Base-by-base conservation (phyloP, 2,329 filamentous ascomycete genomes). In the Elsinoe necatrix region DNA sequence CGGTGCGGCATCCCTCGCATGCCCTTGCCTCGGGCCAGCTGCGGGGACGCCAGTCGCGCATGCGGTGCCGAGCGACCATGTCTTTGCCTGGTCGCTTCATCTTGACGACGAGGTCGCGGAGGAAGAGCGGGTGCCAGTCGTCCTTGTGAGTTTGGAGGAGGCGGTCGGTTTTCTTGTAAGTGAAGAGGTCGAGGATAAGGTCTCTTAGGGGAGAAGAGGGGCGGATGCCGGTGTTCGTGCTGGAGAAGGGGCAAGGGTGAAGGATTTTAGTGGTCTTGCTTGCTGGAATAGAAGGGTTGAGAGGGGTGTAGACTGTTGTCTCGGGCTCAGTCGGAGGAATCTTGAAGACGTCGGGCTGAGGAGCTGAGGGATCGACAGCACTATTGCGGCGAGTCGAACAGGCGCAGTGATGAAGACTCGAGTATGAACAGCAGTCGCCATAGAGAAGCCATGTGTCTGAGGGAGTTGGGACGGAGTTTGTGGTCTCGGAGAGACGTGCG, bases 131-230 rank as follows among this genome's bases (percentile, higher is more conserved):
- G 56, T 77, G 75, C 75, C 75, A 78, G 21, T 70, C 66, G 58
- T 77, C 75, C 55, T 66, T 67, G 61, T 78, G 75, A 18, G 65
- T 70, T 41, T 71, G 71, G 14, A 78, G 66, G 14, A 78, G 61
- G 18, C 72, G 70, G 61, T 77, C 75, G 34, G 75, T 78, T 60
- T 77, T 77, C 64, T 78, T 78, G 68, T 76, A 78, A 1, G 73
- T 73, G 63, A 78, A 78, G 7, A 78, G 68, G 59, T 78, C 75
- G 29, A 77, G 66, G 12, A 78, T 67, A 1, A 78, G 66, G 5
- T 65, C 62, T 11, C 72, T 63, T 18, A 78, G 57, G 4, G 70
- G 69, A 7, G 71, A 65, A 2, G 61, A 66, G 35, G 72, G 69
- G 42, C 68, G 66, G 45, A 77, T 71, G 1, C 63, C 62, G 7